phyloP scores from a whole-genome alignment of 2,329 filamentous ascomycete species.

The Pestalotiopsis sp. region DNA sequence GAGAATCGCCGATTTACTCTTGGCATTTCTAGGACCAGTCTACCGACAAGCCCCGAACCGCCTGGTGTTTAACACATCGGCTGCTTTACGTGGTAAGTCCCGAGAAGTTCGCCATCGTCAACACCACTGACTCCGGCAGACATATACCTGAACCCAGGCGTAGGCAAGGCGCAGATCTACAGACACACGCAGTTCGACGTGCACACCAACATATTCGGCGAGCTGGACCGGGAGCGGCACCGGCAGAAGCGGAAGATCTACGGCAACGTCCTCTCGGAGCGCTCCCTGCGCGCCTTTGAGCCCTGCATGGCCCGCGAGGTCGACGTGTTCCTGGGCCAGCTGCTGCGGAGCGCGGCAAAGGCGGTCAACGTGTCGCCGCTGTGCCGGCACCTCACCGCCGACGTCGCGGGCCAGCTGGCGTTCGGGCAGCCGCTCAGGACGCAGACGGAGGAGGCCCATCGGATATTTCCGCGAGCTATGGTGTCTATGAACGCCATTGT shows the following conservation, averaged over 20 bases:
- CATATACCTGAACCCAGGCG: conserved; percentile 22
- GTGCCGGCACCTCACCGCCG: conserved; percentile 17
- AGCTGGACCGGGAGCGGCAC: conserved; percentile 7
- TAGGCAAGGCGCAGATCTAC: conserved; percentile 22
- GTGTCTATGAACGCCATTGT: background rate
- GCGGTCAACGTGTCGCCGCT: conserved; percentile 20
- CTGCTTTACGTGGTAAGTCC: conserved; percentile 14
- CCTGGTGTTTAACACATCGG: conserved; percentile 23
- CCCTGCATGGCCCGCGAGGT: conserved; percentile 4
- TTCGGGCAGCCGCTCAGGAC: conserved; percentile 23
- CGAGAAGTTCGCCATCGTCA: background rate
- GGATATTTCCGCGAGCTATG: background rate
- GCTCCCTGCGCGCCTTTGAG: conserved; percentile 12
- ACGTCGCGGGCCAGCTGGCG: conserved; percentile 22
- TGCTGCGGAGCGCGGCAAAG: conserved; percentile 9
- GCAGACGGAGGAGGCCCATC: conserved; percentile 17
- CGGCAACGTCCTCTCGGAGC: background rate
- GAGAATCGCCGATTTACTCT: background rate
- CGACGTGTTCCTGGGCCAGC: conserved; percentile 8
- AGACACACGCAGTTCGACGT: conserved; percentile 16
- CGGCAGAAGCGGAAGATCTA: conserved; percentile 6
- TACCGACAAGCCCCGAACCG: conserved; percentile 21
- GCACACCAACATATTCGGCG: conserved; percentile 13
- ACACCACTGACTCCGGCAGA: conserved; percentile 12
- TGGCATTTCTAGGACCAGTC: conserved; percentile 13